Base-by-base conservation (phyloP, 2,329 filamentous ascomycete species). In the Tolypocladium paradoxum region DNA sequence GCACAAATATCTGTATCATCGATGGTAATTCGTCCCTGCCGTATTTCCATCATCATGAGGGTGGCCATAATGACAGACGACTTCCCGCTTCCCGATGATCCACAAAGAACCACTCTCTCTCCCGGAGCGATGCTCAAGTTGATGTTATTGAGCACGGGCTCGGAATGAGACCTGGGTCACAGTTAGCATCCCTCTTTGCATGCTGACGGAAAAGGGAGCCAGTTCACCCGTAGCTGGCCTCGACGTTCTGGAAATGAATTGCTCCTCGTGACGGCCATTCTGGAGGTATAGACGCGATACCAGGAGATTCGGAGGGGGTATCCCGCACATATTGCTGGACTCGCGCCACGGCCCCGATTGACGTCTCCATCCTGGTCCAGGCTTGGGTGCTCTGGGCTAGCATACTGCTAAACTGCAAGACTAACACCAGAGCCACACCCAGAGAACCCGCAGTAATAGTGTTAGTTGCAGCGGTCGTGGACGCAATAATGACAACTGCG, bases 41-140 rank as follows among this genome's bases (percentile, higher is more conserved):
- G 67, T 12, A 70, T 61, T 9, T 78, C 72, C 3, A 78, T 58
- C 55, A 80, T 68, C 6, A 75, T 68, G 24, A 79, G 68, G 0
- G 80, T 62, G 1, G 71, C 68, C 12, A 71, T 61, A 0, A 77
- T 61, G 2, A 78, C 64, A 0, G 63, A 65, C 5, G 63, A 66
- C 56, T 66, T 68, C 5, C 63, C 66, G 36, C 66, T 68, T n/a
- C 70, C 72, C 0, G 66, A 70, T 3, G 71, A 65, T 1, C 81
- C 81, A 36, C 69, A 73, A 14, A 74, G 64, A 12, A 67, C 71
- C 7, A 73, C 62, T 31, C 71, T 69, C 36, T 69, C 63, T 0
- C 71, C 68, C 0, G 67, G 46, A 0, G 56, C 27, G 31, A 73
- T 64, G 0, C 56, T 53, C 0, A 73, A 50, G 11, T 51, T 61